Evolutionary conservation across 306 rosid genomes (phyloP).

Genomic region (Styphnolobium japonicum): DNA sequence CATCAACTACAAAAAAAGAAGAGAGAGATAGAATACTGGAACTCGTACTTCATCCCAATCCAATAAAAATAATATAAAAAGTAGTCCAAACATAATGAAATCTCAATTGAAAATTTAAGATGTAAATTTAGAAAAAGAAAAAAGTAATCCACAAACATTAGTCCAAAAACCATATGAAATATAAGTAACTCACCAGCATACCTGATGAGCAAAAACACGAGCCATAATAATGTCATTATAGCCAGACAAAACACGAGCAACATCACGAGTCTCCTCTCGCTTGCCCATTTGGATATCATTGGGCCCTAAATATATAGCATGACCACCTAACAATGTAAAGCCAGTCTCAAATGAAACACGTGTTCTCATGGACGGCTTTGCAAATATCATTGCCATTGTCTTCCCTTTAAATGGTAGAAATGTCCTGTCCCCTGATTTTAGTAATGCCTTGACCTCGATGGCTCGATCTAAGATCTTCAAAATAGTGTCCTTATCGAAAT

Average conservation of each 20-base stretch:
- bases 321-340: constrained; percentile 82
- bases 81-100: neutral
- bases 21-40: neutral
- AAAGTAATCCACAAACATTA: neutral
- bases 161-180: constrained; percentile 3
- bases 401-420: constrained; percentile 85
- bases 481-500: constrained; percentile 74
- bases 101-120: constrained; percentile 3
- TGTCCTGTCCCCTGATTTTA: constrained; percentile 82
- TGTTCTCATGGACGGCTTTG: constrained; percentile 96
- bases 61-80: neutral
- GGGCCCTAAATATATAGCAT: constrained; percentile 90
- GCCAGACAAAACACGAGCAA: constrained; percentile 84
- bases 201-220: constrained; percentile 96
- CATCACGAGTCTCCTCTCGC: constrained; percentile 95
- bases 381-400: constrained; percentile 95
- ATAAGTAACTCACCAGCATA: constrained; percentile 59
- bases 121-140: neutral
- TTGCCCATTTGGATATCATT: constrained; percentile 95
- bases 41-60: neutral
- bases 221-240: constrained; percentile 94
- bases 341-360: constrained; percentile 96
- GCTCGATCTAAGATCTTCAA: constrained; percentile 81
- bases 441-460: constrained; percentile 69
- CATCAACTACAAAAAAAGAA: neutral